Percentiles rank a stretch among this genome's conserved stretches.
Evolutionary conservation across 768 basidiomycete species (phyloP).

Genomic region (Tulasnella sp.): DNA sequence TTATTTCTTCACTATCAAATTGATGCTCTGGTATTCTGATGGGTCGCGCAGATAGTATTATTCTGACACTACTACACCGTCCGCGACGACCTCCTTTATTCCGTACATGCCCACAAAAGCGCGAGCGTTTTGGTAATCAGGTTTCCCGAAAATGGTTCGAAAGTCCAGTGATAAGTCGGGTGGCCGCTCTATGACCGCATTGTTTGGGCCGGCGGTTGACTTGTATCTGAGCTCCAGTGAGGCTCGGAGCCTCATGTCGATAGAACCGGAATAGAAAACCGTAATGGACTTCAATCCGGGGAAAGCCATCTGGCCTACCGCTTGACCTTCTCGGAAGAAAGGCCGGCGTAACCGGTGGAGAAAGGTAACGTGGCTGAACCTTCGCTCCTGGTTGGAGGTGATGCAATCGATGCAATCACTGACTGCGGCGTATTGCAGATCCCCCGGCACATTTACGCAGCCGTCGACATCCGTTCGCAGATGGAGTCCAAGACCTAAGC

Average conservation of each 20-base stretch:
- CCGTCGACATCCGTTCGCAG: no score
- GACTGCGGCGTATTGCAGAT: no score
- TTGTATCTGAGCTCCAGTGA: not conserved
- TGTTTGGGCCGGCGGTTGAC: not conserved
- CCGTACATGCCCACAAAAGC: not conserved
- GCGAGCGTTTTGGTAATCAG: not conserved
- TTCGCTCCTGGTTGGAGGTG: no score
- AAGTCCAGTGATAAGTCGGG: not conserved
- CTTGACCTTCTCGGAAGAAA: no score
- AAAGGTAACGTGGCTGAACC: no score
- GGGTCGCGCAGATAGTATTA: not conserved
- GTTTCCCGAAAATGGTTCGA: not conserved
- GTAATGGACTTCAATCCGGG: not conserved
- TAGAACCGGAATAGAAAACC: not conserved
- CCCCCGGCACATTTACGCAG: no score
- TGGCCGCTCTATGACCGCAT: not conserved
- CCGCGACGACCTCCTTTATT: not conserved
- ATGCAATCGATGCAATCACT: no score
- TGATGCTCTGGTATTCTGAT: no score
- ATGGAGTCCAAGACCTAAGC: no score
- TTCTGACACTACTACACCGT: not conserved
- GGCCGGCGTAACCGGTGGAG: no score
- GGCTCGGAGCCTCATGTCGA: not conserved
- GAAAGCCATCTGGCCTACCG: not conserved
- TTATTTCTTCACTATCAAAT: no score